Evolutionary conservation across 2,329 filamentous ascomycete genomes (phyloP).

Genomic region (Hirsutella minnesotensis): DNA sequence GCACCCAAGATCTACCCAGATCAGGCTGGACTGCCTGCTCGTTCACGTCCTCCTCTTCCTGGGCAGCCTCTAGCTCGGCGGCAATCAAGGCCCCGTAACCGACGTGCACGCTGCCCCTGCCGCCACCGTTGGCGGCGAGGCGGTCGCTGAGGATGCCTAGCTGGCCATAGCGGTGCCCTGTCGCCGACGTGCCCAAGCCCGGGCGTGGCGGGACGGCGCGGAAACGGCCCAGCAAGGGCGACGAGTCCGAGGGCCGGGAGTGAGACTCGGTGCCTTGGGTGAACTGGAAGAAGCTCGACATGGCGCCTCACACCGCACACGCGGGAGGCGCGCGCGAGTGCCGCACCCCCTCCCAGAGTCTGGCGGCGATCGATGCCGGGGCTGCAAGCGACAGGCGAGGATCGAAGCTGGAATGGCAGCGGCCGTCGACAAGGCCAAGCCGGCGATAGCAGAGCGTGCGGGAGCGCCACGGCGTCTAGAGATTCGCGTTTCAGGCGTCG

Average conservation of each 20-base stretch:
- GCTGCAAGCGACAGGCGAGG: no score
- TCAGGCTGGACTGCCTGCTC: conserved; percentile 21
- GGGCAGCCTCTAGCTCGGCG: conserved; percentile 24
- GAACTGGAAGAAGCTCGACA: conserved; percentile 58
- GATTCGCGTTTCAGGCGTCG: no score
- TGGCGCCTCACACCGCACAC: conserved; percentile 12
- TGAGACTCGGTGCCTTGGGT: conserved; percentile 52
- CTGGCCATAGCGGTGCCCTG: conserved; percentile 18
- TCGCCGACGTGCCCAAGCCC: conserved; percentile 9
- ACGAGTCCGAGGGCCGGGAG: conserved; percentile 39
- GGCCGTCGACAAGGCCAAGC: no score
- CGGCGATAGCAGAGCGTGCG: no score
- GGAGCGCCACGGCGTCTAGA: no score
- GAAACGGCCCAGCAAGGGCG: conserved; percentile 52
- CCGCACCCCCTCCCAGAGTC: no score
- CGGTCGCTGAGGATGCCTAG: conserved; percentile 26
- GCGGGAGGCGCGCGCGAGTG: background rate
- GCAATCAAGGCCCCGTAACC: conserved; percentile 43
- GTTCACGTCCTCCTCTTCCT: conserved; percentile 15
- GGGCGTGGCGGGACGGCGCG: conserved; percentile 43
- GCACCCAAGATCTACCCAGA: conserved; percentile 21
- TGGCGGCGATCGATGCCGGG: no score
- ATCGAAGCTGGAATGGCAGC: no score
- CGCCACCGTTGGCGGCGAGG: conserved; percentile 10
- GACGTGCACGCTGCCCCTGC: conserved; percentile 41